These are phyloP conservation scores for Sporisorium exsertum DNA, from an alignment of 1,284 basidiomycete genomes.

Conservation along the genomic window DNA sequence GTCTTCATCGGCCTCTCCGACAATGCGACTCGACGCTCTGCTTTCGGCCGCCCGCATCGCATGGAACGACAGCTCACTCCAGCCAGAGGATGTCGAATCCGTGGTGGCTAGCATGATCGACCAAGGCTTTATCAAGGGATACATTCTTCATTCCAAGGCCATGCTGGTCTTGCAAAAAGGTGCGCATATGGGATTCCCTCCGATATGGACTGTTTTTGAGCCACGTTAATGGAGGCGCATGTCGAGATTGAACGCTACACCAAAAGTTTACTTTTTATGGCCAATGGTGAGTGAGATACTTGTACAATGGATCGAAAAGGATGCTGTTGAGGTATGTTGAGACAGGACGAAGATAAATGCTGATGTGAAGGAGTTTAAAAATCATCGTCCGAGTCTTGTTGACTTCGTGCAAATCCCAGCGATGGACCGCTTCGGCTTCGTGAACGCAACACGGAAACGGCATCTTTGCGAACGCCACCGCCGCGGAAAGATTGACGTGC, in stretches of 20 bases:
- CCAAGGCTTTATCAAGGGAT: conserved; percentile 71
- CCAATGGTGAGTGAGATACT: conserved; percentile 10
- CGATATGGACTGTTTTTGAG: conserved; percentile 54
- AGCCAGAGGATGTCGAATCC: conserved; percentile 69
- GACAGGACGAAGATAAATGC: neutral
- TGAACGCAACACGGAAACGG: conserved; percentile 38
- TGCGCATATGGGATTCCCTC: conserved; percentile 67
- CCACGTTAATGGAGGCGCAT: conserved; percentile 5
- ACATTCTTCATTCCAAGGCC: conserved; percentile 69
- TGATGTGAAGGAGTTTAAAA: conserved; percentile 2
- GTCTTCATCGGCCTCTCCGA: conserved; percentile 64
- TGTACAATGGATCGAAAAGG: conserved; percentile 20
- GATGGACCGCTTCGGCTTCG: conserved; percentile 42
- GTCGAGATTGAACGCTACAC: neutral
- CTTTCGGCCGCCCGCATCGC: conserved; percentile 64
- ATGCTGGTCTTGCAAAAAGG: conserved; percentile 70
- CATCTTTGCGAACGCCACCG: conserved; percentile 39
- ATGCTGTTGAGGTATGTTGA: neutral
- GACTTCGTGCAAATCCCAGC: conserved; percentile 45
- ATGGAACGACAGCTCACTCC: conserved; percentile 65
- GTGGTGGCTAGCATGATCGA: conserved; percentile 70
- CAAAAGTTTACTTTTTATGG: neutral
- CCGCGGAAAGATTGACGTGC: conserved; percentile 44
- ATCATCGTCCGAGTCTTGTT: conserved; percentile 33
- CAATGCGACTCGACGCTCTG: conserved; percentile 60